Evolutionary conservation across 2,329 filamentous ascomycete genomes (phyloP).

Genomic region (Coniochaeta hoffmannii): DNA sequence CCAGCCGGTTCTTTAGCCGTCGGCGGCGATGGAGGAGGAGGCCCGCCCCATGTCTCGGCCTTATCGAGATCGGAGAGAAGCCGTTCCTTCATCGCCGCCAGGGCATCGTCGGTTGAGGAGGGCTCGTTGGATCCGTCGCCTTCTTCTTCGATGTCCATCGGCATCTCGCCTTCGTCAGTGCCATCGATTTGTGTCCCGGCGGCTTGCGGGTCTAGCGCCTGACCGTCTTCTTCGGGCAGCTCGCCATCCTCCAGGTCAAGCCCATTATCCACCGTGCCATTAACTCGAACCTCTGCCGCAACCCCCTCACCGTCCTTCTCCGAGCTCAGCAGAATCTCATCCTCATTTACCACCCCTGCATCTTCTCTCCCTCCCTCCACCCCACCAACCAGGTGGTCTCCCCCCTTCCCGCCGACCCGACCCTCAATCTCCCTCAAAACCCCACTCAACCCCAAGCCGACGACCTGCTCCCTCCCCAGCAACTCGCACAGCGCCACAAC

Average conservation of each 20-base stretch:
- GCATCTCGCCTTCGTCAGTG: constrained; percentile 12
- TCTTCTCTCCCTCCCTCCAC: constrained; percentile 17
- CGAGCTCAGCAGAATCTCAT: not conserved
- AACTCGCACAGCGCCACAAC: constrained; percentile 38
- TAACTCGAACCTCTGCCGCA: not conserved
- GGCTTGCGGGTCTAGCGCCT: not conserved
- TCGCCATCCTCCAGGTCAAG: constrained; percentile 30
- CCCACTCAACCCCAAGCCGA: constrained; percentile 5
- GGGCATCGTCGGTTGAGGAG: constrained; percentile 22
- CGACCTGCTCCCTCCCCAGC: constrained; percentile 23
- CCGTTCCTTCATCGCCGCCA: constrained; percentile 40
- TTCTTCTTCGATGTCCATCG: constrained; percentile 24
- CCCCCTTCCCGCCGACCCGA: constrained; percentile 27
- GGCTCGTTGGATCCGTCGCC: constrained; percentile 26
- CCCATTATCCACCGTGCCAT: constrained; percentile 24
- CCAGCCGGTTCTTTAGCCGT: not conserved
- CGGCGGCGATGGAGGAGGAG: not conserved
- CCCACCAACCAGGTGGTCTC: constrained; percentile 24
- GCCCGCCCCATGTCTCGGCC: constrained; percentile 5
- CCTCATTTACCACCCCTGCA: not conserved
- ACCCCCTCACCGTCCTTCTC: constrained; percentile 18
- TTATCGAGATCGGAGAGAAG: constrained; percentile 38
- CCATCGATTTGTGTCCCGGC: constrained; percentile 8
- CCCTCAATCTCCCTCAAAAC: constrained; percentile 29
- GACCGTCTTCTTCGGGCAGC: constrained; percentile 10